Evolutionary conservation across 805 yeast genomes (phyloP), one percentile per base, ranked within the genome.

Genomic region (Ogataea zsoltii): DNA sequence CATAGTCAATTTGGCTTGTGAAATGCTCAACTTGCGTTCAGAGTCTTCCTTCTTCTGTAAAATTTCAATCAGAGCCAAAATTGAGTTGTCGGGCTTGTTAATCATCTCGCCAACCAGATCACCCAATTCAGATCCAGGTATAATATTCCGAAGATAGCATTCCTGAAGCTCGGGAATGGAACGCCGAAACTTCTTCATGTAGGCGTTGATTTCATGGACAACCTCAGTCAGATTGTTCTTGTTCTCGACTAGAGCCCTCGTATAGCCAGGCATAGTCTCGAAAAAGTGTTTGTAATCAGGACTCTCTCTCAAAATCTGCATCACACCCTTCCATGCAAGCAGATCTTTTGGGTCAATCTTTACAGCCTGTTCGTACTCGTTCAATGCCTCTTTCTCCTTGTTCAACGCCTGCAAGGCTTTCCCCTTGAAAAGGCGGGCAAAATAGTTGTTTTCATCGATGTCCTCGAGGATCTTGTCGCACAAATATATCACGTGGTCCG

Each of bases 321-420:
- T 66, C 48, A 83, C 71, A 1, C 98, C 98, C 57, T 87, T 88
- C 95, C 94, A 91, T 0, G 90, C 95, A 19, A 77, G 62, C 1
- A 80, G 51, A 41, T 83, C 79, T 2, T 69, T 68, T 0, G 79
- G 74, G 23, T 80, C 76, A 1, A 82, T 41, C 5, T 61, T 55
- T 2, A 79, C 74, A 0, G 90, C 90, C 16, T 56, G 58, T 25
- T 57, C 55, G 55, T 82, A 84, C 10, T 75, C 62, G 19, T 50
- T 51, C 11, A 65, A 50, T 0, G 88, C 83, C 3, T 62, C 55
- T 2, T 60, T 56, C 4, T 60, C 46, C 5, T 76, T 64, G 12
- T 69, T 61, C 42, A 74, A 54, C 7, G 76, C 60, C 47, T 80
- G 81, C 45, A 75, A 70, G 1, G 89, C 77, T 60, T 88, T 89